These are phyloP conservation scores for Cladorrhinum sp. DNA, from an alignment of 2,329 filamentous ascomycete genomes.

Conservation along the genomic window DNA sequence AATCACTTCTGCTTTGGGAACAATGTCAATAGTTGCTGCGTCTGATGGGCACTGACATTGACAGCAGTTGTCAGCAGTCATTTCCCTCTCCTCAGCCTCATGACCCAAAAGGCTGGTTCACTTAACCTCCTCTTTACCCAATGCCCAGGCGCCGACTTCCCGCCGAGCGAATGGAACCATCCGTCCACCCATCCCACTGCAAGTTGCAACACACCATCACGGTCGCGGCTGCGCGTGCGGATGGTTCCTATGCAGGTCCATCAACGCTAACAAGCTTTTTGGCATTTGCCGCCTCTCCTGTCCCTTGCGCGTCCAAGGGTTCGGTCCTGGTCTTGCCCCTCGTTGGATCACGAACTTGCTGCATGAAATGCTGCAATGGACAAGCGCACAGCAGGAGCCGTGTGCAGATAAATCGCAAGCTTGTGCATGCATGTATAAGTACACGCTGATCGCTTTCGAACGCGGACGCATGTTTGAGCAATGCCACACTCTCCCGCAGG, in stretches of 20 bases:
- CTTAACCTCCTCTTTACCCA: background rate
- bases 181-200: background rate
- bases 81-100: slow-evolving; percentile 6
- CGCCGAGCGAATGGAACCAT: slow-evolving; percentile 1
- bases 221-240: background rate
- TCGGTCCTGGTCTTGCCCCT: background rate
- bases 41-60: background rate
- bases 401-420: background rate
- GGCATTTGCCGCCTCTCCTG: slow-evolving; percentile 1
- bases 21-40: background rate
- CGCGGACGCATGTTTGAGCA: background rate
- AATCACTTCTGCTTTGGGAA: background rate
- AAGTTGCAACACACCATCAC: slow-evolving; percentile 7
- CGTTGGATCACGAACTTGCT: background rate
- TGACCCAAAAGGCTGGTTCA: slow-evolving; percentile 8
- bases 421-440: background rate
- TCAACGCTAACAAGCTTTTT: background rate
- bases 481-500: background rate
- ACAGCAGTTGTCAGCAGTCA: background rate
- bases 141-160: slow-evolving; percentile 1
- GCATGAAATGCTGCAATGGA: background rate
- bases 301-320: background rate
- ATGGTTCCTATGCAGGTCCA: slow-evolving; percentile 3
- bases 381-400: background rate
- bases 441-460: background rate